phyloP scores from a whole-genome alignment of 257 asterid genomes.

The Agastache rugosa region DNA sequence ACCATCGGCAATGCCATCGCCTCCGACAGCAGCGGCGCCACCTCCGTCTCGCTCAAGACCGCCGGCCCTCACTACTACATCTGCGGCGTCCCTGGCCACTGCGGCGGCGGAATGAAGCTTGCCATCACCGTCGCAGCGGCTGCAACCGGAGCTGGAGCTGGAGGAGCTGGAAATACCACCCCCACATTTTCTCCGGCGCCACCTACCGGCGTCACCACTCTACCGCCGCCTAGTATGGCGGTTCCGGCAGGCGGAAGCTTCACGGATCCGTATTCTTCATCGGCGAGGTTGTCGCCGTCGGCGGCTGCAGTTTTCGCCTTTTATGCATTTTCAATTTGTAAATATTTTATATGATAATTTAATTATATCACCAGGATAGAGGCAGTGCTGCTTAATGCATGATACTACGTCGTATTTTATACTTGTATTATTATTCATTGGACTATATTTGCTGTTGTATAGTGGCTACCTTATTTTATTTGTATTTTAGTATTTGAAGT shows the following conservation, averaged over 20 bases:
- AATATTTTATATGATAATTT: conserved; percentile 32
- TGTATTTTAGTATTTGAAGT: not conserved
- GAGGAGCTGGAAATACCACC: conserved; percentile 2
- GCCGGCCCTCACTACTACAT: conserved; percentile 69
- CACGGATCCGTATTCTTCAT: conserved; percentile 41
- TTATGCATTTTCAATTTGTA: conserved; percentile 25
- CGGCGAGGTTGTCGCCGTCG: conserved; percentile 41
- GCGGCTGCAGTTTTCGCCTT: conserved; percentile 35
- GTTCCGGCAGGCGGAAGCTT: conserved; percentile 33
- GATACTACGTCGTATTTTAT: not conserved
- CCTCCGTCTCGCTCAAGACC: conserved; percentile 62
- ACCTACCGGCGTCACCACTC: conserved; percentile 21
- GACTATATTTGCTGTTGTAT: not conserved
- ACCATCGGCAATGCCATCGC: conserved; percentile 61
- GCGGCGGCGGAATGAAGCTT: conserved; percentile 74
- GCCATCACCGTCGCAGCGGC: conserved; percentile 51
- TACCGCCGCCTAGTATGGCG: conserved; percentile 31
- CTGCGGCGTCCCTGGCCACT: conserved; percentile 67
- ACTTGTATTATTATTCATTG: conserved; percentile 1
- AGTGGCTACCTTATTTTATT: not conserved
- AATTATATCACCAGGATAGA: conserved; percentile 61
- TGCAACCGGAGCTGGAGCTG: not conserved
- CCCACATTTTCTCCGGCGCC: conserved; percentile 19
- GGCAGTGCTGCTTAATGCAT: conserved; percentile 54
- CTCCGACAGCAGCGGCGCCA: conserved; percentile 82